phyloP scores from a whole-genome alignment of 352 stramenopile genomes.

The Phytophthora kernoviae region DNA sequence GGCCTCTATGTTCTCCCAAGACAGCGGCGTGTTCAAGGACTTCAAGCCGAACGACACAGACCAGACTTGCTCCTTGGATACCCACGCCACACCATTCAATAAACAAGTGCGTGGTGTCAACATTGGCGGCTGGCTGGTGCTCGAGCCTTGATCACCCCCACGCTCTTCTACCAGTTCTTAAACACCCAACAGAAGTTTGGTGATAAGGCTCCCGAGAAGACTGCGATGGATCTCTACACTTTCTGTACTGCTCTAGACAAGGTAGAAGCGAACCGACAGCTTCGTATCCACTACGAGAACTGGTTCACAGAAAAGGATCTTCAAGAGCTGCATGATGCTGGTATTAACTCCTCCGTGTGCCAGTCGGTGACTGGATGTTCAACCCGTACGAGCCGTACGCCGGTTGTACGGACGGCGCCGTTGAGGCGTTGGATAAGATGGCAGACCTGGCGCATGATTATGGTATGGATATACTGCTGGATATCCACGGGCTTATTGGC shows the following conservation, averaged over 20 bases:
- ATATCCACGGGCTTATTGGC: constrained; percentile 93
- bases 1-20: constrained; percentile 53
- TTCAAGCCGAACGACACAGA: constrained; percentile 73
- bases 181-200: constrained; percentile 68
- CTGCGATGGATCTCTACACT: constrained; percentile 92
- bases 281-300: constrained; percentile 93
- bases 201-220: constrained; percentile 82
- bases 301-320: constrained; percentile 96
- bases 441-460: constrained; percentile 89
- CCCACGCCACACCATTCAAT: constrained; percentile 53
- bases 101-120: constrained; percentile 89
- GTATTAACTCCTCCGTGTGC: constrained; percentile 89
- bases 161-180: constrained; percentile 97
- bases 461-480: constrained; percentile 89
- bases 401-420: constrained; percentile 91
- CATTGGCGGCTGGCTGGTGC: constrained; percentile 95
- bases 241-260: constrained; percentile 90
- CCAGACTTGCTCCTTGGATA: constrained; percentile 72
- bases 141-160: constrained; percentile 97
- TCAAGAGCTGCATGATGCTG: constrained; percentile 69
- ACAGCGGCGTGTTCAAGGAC: constrained; percentile 54
- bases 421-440: constrained; percentile 91
- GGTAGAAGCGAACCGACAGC: constrained; percentile 92
- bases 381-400: constrained; percentile 93
- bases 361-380: constrained; percentile 97